Conservation (phyloP, 129 eudicot species). For the Cynara cardunculus region DNA sequence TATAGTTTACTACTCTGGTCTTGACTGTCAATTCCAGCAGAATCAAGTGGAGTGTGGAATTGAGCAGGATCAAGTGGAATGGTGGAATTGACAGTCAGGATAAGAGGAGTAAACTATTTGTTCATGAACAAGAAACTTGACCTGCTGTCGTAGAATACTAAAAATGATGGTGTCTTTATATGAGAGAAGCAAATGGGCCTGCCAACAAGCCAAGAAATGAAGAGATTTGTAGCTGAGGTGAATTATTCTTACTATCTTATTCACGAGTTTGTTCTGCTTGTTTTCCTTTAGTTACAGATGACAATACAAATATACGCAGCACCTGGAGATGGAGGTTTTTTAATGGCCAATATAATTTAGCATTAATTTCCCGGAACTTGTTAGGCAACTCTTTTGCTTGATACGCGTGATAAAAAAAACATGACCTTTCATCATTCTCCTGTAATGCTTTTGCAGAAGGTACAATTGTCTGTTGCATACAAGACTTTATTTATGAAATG, state of each 20-base stretch:
- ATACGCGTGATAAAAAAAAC: neutral
- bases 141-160: no score
- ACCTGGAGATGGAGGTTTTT: no score
- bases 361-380: no score
- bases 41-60: no score
- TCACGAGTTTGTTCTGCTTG: neutral
- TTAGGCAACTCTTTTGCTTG: no score
- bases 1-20: no score
- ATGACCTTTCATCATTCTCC: neutral
- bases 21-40: no score
- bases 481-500: neutral
- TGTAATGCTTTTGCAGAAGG: neutral
- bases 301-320: neutral
- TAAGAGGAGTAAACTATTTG: no score
- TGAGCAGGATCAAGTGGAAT: neutral
- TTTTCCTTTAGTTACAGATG: neutral
- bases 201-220: neutral
- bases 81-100: neutral
- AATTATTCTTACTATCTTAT: no score
- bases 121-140: no score
- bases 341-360: no score
- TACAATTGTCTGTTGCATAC: conserved; percentile 1
- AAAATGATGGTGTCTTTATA: no score
- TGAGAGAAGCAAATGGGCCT: neutral
- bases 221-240: neutral